phyloP scores from a whole-genome alignment of 352 stramenopile species.

The Phytophthora colocasiae region DNA sequence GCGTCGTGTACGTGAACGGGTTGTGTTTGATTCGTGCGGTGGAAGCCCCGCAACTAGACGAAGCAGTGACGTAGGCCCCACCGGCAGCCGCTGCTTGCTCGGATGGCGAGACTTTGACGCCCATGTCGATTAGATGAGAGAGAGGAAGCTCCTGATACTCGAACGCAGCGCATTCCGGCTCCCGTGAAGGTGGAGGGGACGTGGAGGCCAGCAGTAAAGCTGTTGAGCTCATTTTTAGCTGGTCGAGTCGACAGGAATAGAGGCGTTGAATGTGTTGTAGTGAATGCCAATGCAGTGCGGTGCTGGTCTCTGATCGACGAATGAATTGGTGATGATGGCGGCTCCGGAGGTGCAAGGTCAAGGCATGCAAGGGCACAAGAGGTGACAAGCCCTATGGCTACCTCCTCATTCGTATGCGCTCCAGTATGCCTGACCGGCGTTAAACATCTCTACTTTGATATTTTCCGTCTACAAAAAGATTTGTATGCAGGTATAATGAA shows the following conservation, averaged over 20 bases:
- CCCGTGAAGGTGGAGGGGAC: slow-evolving; percentile 28
- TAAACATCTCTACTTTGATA: slow-evolving; percentile 11
- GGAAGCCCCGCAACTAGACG: slow-evolving; percentile 20
- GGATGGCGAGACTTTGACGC: slow-evolving; percentile 28
- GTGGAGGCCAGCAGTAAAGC: slow-evolving; percentile 29
- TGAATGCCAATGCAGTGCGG: background rate
- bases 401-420: slow-evolving; percentile 4
- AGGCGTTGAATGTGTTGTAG: background rate
- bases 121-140: slow-evolving; percentile 32
- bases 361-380: background rate
- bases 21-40: slow-evolving; percentile 36
- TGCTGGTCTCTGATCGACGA: slow-evolving; percentile 18
- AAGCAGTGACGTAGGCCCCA: slow-evolving; percentile 33
- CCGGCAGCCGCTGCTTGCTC: slow-evolving; percentile 21
- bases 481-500: background rate
- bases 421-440: background rate
- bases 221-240: slow-evolving; percentile 39
- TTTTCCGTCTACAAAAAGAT: too few relatives aligned
- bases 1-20: slow-evolving; percentile 68
- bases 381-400: background rate
- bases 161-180: slow-evolving; percentile 25
- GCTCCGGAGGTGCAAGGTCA: background rate
- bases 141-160: slow-evolving; percentile 21
- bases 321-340: slow-evolving; percentile 29
- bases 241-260: slow-evolving; percentile 18